Conservation (phyloP, 2,329 filamentous ascomycete genomes). For the Aureobasidium sp. region DNA sequence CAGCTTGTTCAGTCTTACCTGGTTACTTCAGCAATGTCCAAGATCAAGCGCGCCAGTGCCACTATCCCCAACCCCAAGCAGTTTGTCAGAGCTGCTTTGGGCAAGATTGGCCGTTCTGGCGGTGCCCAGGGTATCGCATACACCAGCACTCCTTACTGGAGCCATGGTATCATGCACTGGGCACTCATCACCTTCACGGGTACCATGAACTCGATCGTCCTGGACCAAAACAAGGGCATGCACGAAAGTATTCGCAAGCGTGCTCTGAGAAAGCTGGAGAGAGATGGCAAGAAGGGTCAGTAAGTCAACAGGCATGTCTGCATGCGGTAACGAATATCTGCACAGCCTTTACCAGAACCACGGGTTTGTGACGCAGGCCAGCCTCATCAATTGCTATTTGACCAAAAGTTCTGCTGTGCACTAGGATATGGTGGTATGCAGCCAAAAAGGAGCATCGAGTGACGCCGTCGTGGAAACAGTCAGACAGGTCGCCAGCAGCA, state of each 20-base stretch:
- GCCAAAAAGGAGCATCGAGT: background rate
- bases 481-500: background rate
- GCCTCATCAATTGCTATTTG: background rate
- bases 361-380: background rate
- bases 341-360: background rate
- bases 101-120: constrained; percentile 72
- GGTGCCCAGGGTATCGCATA: constrained; percentile 71
- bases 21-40: constrained; percentile 94
- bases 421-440: background rate
- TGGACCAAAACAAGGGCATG: constrained; percentile 60
- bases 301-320: background rate
- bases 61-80: constrained; percentile 73
- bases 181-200: constrained; percentile 57
- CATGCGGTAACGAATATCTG: background rate
- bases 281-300: constrained; percentile 63
- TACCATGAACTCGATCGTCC: constrained; percentile 49
- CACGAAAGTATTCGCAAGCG: constrained; percentile 76
- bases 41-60: constrained; percentile 71
- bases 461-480: background rate
- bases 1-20: constrained; percentile 88
- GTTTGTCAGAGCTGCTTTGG: constrained; percentile 72
- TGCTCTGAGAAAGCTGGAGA: constrained; percentile 75
- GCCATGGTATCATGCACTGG: constrained; percentile 83
- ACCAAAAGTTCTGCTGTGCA: background rate
- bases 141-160: constrained; percentile 91